phyloP scores from a whole-genome alignment of 805 yeast genomes.

The Kazachstania psychrophila region DNA sequence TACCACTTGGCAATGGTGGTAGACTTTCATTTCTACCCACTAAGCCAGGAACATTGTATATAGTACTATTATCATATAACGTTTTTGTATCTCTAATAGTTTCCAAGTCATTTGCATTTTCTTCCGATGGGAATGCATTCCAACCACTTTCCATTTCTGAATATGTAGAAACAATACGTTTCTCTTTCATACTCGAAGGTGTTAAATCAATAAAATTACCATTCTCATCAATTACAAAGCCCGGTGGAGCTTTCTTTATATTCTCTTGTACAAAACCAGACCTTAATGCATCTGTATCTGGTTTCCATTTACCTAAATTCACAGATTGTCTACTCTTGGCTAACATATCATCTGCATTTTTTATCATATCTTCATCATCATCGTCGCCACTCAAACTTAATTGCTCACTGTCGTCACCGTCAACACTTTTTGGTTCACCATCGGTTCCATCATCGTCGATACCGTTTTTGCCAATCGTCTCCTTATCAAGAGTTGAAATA shows the following conservation, averaged over 20 bases:
- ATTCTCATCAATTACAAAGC: conserved; percentile 26
- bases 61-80: conserved; percentile 29
- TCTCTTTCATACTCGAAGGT: conserved; percentile 25
- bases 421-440: conserved; percentile 1
- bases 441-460: conserved; percentile 1
- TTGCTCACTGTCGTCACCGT: not conserved
- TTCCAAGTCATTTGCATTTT: conserved; percentile 20
- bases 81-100: conserved; percentile 30
- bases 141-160: conserved; percentile 29
- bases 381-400: not conserved
- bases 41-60: conserved; percentile 30
- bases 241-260: conserved; percentile 30
- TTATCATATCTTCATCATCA: not conserved
- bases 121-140: conserved; percentile 30
- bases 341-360: too few species aligned
- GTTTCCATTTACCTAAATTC: conserved; percentile 38
- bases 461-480: not conserved
- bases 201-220: conserved; percentile 27
- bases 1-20: conserved; percentile 27
- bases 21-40: conserved; percentile 19
- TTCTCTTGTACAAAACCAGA: conserved; percentile 35
- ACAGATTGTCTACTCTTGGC: conserved; percentile 10
- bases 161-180: conserved; percentile 25
- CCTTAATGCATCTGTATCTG: conserved; percentile 37
- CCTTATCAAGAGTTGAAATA: not conserved